Percentiles rank a stretch among this genome's conserved stretches.
Conservation (phyloP, 148 eudicot species). For the Camellia sinensis region DNA sequence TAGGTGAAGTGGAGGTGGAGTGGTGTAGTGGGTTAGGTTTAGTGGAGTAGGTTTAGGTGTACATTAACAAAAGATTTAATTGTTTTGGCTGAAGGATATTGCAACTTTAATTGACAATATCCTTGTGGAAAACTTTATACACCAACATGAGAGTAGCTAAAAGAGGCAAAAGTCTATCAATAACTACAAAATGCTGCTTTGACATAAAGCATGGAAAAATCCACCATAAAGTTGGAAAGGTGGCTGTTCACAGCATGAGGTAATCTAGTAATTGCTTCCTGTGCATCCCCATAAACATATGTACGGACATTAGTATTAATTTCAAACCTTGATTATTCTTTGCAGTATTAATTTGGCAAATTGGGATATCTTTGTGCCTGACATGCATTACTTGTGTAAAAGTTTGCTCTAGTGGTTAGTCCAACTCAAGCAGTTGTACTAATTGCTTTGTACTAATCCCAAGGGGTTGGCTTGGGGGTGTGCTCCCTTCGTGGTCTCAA, state of each 20-base stretch:
- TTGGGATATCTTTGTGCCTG: background rate
- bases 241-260: background rate
- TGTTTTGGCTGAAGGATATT: background rate
- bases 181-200: background rate
- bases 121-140: too few species aligned
- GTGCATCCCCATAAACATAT: background rate
- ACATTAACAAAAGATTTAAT: too few species aligned
- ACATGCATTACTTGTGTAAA: too few species aligned
- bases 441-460: too few species aligned
- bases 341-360: background rate
- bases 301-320: background rate
- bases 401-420: too few species aligned
- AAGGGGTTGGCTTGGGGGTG: too few species aligned
- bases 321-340: background rate
- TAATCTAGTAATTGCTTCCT: background rate
- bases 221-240: background rate
- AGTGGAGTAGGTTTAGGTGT: too few species aligned
- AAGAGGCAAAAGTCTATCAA: background rate
- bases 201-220: background rate
- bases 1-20: too few species aligned
- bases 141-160: background rate
- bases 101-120: background rate
- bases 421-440: too few species aligned
- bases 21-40: too few species aligned
- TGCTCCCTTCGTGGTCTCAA: too few species aligned